Evolutionary conservation across 176 grass and related monocot species (phyloP), one percentile per base, ranked within the genome.

Genomic region (Avena atlantica): DNA sequence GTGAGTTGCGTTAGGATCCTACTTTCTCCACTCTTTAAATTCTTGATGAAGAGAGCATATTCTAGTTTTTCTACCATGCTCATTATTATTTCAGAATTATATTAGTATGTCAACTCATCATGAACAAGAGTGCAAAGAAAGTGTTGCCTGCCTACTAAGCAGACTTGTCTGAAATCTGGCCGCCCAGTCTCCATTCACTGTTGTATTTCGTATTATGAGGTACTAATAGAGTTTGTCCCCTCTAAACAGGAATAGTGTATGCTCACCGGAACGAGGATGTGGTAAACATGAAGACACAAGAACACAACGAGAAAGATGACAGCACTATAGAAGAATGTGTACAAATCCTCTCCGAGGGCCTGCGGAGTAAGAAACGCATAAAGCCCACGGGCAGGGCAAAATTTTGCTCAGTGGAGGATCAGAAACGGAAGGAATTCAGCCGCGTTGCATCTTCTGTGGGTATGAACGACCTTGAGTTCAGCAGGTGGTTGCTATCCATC

Each of bases 211-310:
- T 87, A 82, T 58, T 84, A 27, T 78, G n/a, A 31, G 27, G 47
- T 70, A 66, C 79, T 79, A 56, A 83, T 50, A 84, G 73, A 66
- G 65, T 52, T 76, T 67, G 65, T 47, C 61, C 37, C 50, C 17
- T 84, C 60, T 31, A 84, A 57, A 82, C 91, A 98, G 96, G 96
- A 40, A 84, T 98, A 17, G 88, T 98, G 31, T 98, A 98, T 92
- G 86, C 92, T 76, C 96, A 98, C 86, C 87, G 93, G 50, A 98
- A 95, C 64, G 96, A 95, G 86, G 84, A 98, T 70, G 86, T 98
- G 9, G 93, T 98, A 12, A 98, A 98, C 86, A 70, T 45, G 76
- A 74, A 83, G 27, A 78, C 65, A 55, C 73, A 10, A 7, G 48
- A 77, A 34, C 50, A 56, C 24, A 48, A 69, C 7, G 81, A 72